phyloP scores from a whole-genome alignment of 192 early-diverging fungal species.

The Linnemannia hyalina region DNA sequence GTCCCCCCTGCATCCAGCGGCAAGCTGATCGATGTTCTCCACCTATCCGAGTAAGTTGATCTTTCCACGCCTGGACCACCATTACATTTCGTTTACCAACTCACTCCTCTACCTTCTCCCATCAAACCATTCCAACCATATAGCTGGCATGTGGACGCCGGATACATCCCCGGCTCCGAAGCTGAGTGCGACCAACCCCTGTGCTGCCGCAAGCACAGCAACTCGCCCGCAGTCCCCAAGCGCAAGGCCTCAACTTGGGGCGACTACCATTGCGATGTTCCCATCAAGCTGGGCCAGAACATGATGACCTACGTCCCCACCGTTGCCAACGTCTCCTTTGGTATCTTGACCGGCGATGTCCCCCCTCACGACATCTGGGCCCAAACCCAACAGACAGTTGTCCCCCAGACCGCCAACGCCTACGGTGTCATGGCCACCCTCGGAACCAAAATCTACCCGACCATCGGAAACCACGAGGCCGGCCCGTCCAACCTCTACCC shows the following conservation, averaged over 20 bases:
- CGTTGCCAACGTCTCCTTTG: constrained; percentile 41
- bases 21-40: constrained; percentile 57
- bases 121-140: not conserved
- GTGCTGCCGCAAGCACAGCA: constrained; percentile 58
- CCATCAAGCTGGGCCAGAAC: constrained; percentile 56
- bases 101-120: not conserved
- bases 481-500: constrained; percentile 57
- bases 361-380: constrained; percentile 69
- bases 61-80: too few relatives aligned
- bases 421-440: constrained; percentile 54
- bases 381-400: constrained; percentile 41
- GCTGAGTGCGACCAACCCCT: constrained; percentile 58
- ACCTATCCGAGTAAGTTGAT: constrained; percentile 63
- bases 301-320: constrained; percentile 50
- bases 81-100: not conserved
- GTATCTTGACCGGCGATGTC: constrained; percentile 64
- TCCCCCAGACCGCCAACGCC: constrained; percentile 36
- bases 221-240: constrained; percentile 39
- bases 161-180: constrained; percentile 53
- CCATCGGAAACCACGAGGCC: constrained; percentile 68
- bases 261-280: constrained; percentile 62
- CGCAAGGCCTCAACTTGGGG: constrained; percentile 49
- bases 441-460: constrained; percentile 53
- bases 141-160: constrained; percentile 38
- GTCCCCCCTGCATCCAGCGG: constrained; percentile 26